Evolutionary conservation across 1,139 yeast genomes (phyloP).

Genomic region (Kluyveromyces sp.): DNA sequence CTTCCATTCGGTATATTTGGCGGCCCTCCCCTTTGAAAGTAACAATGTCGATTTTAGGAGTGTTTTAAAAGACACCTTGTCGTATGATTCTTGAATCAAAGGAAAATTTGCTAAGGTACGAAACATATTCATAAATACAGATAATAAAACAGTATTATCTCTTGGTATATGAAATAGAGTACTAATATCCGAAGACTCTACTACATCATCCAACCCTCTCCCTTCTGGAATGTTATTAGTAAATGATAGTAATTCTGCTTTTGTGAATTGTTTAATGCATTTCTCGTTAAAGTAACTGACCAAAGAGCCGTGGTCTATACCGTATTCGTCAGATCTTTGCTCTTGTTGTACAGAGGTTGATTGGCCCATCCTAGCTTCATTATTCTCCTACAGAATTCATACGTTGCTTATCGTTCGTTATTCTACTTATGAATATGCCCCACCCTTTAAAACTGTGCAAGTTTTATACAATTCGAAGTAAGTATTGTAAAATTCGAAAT

Average conservation of each 20-base stretch:
- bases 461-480: too few relatives aligned
- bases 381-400: neutral
- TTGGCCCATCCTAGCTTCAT: conserved; percentile 14
- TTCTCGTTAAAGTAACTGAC: conserved; percentile 5
- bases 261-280: conserved; percentile 15
- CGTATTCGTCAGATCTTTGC: neutral
- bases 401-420: neutral
- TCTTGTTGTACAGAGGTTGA: conserved; percentile 6
- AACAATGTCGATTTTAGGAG: conserved; percentile 37
- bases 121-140: conserved; percentile 31
- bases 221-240: conserved; percentile 19
- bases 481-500: too few relatives aligned
- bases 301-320: neutral
- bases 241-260: conserved; percentile 20
- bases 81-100: conserved; percentile 29
- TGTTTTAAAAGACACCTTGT: conserved; percentile 34
- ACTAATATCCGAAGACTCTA: conserved; percentile 26
- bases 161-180: conserved; percentile 30
- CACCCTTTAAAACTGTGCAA: neutral
- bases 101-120: conserved; percentile 39
- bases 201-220: conserved; percentile 22
- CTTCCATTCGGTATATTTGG: conserved; percentile 28
- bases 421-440: neutral
- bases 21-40: conserved; percentile 32
- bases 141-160: conserved; percentile 23